Conservation (phyloP, 441 rosid species). For the Eutrema salsugineum region DNA sequence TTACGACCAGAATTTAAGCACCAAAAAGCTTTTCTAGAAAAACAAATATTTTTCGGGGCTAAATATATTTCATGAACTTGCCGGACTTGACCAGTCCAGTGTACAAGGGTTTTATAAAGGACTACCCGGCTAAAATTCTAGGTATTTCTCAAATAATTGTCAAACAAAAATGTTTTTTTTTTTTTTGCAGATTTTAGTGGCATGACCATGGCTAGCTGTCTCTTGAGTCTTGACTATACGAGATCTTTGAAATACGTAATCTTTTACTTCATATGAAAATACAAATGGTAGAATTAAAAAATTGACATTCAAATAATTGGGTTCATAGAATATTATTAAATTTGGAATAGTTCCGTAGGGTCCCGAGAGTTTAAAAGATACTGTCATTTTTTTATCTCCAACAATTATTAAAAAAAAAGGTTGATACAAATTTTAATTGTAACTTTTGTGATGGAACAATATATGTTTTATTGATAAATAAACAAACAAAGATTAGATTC, state of each 20-base stretch:
- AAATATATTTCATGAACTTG: not conserved
- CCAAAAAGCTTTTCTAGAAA: not conserved
- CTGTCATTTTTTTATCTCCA: too few relatives aligned
- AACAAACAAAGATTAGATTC: not conserved
- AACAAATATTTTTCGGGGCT: not conserved
- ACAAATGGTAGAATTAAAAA: not conserved
- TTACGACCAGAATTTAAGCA: not conserved
- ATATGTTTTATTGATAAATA: too few relatives aligned
- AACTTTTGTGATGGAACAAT: too few relatives aligned
- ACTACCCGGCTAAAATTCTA: not conserved
- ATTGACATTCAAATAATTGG: not conserved
- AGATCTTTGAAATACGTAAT: not conserved
- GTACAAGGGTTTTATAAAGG: not conserved
- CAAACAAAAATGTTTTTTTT: not conserved
- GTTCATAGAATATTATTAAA: not conserved
- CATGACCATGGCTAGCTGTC: not conserved
- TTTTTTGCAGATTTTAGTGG: not conserved
- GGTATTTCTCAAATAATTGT: not conserved
- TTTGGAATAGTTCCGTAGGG: not conserved
- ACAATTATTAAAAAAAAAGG: too few relatives aligned
- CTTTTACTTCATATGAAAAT: not conserved
- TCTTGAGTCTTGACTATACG: not conserved
- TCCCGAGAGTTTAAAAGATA: not conserved
- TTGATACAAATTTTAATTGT: too few relatives aligned
- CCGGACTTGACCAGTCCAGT: not conserved